Base-by-base conservation (phyloP, 805 yeast genomes). In the Candida nonsorbophila region DNA sequence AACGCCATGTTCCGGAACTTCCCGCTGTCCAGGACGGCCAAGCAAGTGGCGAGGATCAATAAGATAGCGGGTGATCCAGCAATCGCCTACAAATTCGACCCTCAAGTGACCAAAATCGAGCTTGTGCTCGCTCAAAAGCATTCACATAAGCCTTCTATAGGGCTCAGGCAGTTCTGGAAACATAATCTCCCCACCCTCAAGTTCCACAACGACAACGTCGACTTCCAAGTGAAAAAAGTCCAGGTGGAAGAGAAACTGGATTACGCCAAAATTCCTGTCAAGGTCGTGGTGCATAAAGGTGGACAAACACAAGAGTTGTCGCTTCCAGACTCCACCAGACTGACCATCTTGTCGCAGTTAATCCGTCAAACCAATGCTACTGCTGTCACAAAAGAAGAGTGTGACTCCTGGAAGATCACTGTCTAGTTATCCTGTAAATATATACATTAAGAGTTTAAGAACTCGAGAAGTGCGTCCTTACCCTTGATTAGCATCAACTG, bases 191-290 rank as follows among this genome's bases (percentile, higher is more conserved):
- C 92, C 15, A 76, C 87, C 5, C 66, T 87, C 38, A 79, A 76
- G 51, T 87, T 83, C 54, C 88, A 85, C 60, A 87, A 87, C 53
- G 88, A 90, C n/a, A 59, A 62, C 24, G 47, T 83, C 16, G 69
- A 74, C 14, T 75, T 85, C 32, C 65, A 69, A 14, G 79, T 85
- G 20, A 59, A 69, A 9, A 65, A 87, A 41, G 65, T 82, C 24
- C 59, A 64, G 25, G 59, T 54, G 36, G 49, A 35, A 4, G 54
- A 58, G 14, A 60, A 56, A 27, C 15, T 24, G 14, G 72, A 72
- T 26, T 56, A 59, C 28, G 45, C 47, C 10, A 53, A 57, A 22
- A 58, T 67, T 37, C 81, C 79, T 2, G 60, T 74, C 16, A 47
- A 59, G 27, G 45, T 78, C 14, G 62, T 57, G 15, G 53, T 75